Base-by-base conservation (phyloP, 2,329 filamentous ascomycete species). In the Ascochyta rabiei region DNA sequence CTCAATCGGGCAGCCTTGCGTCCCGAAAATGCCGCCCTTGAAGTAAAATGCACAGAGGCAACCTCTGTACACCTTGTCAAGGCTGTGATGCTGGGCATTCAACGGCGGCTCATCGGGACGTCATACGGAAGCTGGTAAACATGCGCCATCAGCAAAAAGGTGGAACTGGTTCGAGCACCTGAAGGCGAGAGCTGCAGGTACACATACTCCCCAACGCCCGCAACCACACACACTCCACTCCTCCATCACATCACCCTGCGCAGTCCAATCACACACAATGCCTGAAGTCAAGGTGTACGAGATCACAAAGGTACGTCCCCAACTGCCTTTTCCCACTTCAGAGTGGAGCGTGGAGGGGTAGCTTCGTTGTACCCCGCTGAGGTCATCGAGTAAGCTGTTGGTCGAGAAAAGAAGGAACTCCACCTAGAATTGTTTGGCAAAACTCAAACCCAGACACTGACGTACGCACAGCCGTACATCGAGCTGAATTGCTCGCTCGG, bases 401-500 rank as follows among this genome's bases (percentile, higher is more conserved):
- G 42, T 31, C 42, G 37, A 55, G 44, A 30, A 44, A 21, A 19
- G 18, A 38, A n/a, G 16, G 4, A 18, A 16, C 15, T 19, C 4
- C 15, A 3, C 6, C n/a, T 24, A 12, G 21, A 35, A 34, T 33
- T 38, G 30, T n/a, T 21, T 24, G 5, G 15, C 21, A 23, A 24
- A 23, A n/a, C 26, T 9, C 2, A 18, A 21, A 35, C 6, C 5
- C 13, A 21, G 6, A 7, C 7, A 35, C 65, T 68, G 13, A 68
- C 48, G 13, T 50, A 19, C 2, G 30, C 21, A 24, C 39, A 80
- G 73, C 79, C 79, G 40, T 84, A 79, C 68, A 80, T 93, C 58
- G 78, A 86, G 62, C 76, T 84, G 50, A 81, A 84, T 61, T 91
- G 88, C 76, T 79, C 77, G 13, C 82, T 93, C 26, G 89, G 87